Percentiles rank a stretch among this genome's conserved stretches.
phyloP scores from a whole-genome alignment of 345 rosid species.

The Theobroma cacao region DNA sequence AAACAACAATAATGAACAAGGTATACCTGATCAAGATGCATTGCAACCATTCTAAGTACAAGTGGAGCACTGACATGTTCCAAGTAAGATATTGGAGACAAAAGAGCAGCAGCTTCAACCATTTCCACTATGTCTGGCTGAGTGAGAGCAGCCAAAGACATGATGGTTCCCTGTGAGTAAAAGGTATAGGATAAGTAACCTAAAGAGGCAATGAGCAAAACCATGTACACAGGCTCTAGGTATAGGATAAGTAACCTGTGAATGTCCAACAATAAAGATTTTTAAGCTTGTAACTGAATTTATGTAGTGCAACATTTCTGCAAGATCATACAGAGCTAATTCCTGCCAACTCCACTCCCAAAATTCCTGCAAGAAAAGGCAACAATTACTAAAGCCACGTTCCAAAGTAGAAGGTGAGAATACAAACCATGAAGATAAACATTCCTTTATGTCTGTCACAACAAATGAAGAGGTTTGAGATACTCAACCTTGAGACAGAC shows the following conservation, averaged over 20 bases:
- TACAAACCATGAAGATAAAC: background rate
- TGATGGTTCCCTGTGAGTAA: constrained; percentile 72
- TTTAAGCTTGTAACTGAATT: constrained; percentile 56
- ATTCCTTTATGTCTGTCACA: background rate
- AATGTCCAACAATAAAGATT: constrained; percentile 83
- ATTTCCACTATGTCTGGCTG: constrained; percentile 61
- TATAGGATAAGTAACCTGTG: constrained; percentile 57
- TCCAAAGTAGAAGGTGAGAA: background rate
- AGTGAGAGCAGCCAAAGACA: constrained; percentile 87
- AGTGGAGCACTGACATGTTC: constrained; percentile 79
- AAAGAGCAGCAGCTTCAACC: constrained; percentile 94
- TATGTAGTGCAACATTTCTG: constrained; percentile 61
- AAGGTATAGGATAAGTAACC: constrained; percentile 10
- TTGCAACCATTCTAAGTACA: constrained; percentile 73
- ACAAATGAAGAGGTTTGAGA: background rate
- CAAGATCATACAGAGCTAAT: constrained; percentile 71
- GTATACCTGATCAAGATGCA: constrained; percentile 89
- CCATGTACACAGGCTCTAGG: background rate
- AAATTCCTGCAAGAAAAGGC: constrained; percentile 56
- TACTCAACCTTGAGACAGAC: background rate
- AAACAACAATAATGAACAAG: constrained; percentile 13
- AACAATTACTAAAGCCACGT: background rate
- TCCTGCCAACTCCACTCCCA: constrained; percentile 99
- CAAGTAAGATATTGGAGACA: constrained; percentile 86
- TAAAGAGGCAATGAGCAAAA: background rate